Evolutionary conservation across 2,329 filamentous ascomycete genomes (phyloP).

Genomic region (Xylariaceae sp.): DNA sequence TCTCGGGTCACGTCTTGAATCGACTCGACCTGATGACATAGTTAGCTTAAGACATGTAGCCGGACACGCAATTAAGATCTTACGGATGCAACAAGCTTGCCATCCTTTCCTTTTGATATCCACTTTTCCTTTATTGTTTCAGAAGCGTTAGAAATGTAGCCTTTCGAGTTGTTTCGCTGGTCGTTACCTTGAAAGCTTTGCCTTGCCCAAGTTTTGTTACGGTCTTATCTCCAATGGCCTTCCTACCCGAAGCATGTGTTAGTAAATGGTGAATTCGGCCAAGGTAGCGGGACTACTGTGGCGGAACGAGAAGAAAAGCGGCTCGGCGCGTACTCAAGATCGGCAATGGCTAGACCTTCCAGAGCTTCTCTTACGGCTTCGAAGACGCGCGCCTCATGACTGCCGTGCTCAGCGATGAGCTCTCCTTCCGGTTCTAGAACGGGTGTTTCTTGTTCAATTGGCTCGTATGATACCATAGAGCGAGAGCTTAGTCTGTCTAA

Average conservation of each 20-base stretch:
- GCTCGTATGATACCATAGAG: slow-evolving; percentile 6
- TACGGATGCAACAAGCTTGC: slow-evolving; percentile 11
- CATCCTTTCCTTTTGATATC: slow-evolving; percentile 46
- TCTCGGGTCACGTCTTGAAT: slow-evolving; percentile 76
- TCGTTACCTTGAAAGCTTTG: slow-evolving; percentile 70
- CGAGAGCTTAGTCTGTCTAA: slow-evolving; percentile 8
- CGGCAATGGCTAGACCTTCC: slow-evolving; percentile 6
- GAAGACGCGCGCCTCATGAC: slow-evolving; percentile 14
- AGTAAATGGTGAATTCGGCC: background rate
- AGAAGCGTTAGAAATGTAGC: background rate
- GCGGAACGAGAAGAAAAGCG: background rate
- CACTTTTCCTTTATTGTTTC: slow-evolving; percentile 44
- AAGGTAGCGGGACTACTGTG: background rate
- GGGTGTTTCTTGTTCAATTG: slow-evolving; percentile 5
- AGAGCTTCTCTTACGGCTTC: slow-evolving; percentile 6
- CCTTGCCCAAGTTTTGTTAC: slow-evolving; percentile 82
- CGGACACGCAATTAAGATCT: background rate
- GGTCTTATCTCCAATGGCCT: slow-evolving; percentile 64
- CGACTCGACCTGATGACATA: slow-evolving; percentile 49
- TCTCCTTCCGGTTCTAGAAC: slow-evolving; percentile 9
- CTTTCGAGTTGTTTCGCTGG: background rate
- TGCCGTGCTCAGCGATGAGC: slow-evolving; percentile 7
- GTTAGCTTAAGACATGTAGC: background rate
- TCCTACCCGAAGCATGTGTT: slow-evolving; percentile 23
- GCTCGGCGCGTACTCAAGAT: slow-evolving; percentile 8